Conservation (phyloP, 2,329 filamentous ascomycete genomes). For the Hypoxylon sp. region DNA sequence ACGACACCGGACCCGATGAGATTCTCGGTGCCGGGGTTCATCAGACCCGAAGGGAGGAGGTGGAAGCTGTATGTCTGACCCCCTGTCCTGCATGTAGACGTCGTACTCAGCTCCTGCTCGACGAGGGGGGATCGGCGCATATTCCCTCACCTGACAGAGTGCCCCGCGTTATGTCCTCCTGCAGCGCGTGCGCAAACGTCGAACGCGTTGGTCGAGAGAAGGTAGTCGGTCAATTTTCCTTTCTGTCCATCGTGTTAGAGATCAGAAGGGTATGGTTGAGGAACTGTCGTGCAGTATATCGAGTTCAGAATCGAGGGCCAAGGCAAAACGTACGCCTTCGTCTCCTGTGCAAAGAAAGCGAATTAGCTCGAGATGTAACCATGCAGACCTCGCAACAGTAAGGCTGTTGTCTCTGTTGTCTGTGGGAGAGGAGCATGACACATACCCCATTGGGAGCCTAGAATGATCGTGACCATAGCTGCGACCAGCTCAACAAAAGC, state of each 20-base stretch:
- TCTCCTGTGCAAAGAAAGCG: background rate
- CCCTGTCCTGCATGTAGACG: background rate
- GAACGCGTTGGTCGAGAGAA: background rate
- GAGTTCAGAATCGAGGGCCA: background rate
- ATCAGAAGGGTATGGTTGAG: background rate
- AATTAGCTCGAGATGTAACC: background rate
- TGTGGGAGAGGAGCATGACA: background rate
- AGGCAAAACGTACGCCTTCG: background rate
- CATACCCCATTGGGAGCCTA: background rate
- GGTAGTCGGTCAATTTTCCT: background rate
- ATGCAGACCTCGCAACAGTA: background rate
- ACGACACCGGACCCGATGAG: conserved; percentile 54
- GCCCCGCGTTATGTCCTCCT: conserved; percentile 23
- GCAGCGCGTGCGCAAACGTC: background rate
- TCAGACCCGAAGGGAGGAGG: conserved; percentile 61
- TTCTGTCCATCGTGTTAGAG: background rate
- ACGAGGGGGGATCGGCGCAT: conserved; percentile 7
- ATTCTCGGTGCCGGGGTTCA: conserved; percentile 64
- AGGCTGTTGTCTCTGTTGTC: background rate
- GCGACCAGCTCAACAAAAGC: background rate
- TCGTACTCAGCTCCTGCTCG: background rate
- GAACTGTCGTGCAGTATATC: background rate
- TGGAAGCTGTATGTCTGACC: conserved; percentile 45
- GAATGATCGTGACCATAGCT: background rate
- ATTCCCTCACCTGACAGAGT: conserved; percentile 22